Evolutionary conservation across 306 rosid species (phyloP), one percentile per base, ranked within the genome.

Genomic region (Glycyrrhiza uralensis): DNA sequence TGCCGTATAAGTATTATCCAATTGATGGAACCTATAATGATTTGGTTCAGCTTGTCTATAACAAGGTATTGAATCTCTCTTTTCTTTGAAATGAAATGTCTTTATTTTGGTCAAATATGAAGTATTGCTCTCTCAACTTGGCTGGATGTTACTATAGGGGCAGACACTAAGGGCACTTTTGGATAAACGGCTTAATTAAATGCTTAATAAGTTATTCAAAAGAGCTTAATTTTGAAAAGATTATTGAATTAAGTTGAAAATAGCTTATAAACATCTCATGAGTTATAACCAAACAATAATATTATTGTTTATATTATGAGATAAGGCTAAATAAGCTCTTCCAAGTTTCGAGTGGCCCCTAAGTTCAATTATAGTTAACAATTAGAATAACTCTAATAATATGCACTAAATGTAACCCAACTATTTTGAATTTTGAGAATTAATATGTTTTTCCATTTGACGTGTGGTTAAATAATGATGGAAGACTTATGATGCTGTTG

Each of bases 401-500:
- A 3, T 52, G 4, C 15, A 5, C 50, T 17, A 46, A 71, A 50
- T 62, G 47, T 39, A 47, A 65, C 17, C 23, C 33, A 22, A 15
- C 20, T 44, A n/a, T 23, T 54, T 55, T 41, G 33, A 71, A 61
- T 24, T 24, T 23, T 24, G 29, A 66, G 39, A 55, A 36, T 46
- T 15, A 28, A n/a, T 38, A 22, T 55, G n/a, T 60, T 22, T 42
- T 29, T 3, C 2, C 6, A 20, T 19, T 74, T 75, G 20, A 72
- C 23, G 5, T 71, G 75, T 58, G 79, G 64, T 30, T 74, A 45
- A 35, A 70, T 51, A 52, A 74, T 67, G 32, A 61, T 30, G 58
- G 64, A 74, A 90, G 97, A 85, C 76, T 26, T 81, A 15, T 5
- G 94, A 86, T 61, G 92, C 90, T n/a, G 86, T 14, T 12, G 76